These are phyloP conservation scores for Syzygium grande DNA, from an alignment of 345 rosid species.

Conservation along the genomic window DNA sequence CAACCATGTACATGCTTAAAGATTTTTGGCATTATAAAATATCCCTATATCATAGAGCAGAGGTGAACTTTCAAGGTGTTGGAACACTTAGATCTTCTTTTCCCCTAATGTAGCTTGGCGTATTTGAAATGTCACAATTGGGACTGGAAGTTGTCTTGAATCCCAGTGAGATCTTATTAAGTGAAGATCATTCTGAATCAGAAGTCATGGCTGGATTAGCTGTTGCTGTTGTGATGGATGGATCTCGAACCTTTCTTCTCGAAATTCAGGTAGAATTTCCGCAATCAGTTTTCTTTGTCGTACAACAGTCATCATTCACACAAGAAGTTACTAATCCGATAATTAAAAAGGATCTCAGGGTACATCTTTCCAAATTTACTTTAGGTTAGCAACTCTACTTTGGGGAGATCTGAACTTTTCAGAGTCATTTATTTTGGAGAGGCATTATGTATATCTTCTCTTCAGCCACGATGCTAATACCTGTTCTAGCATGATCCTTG, in stretches of 20 bases:
- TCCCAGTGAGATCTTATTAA: slow-evolving; percentile 78
- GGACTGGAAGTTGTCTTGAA: slow-evolving; percentile 74
- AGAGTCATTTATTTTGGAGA: not conserved
- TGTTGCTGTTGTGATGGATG: slow-evolving; percentile 86
- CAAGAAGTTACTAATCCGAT: not conserved
- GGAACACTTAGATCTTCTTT: not conserved
- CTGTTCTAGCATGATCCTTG: not conserved
- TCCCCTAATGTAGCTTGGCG: slow-evolving; percentile 65
- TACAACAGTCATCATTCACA: not conserved
- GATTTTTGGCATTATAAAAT: not conserved
- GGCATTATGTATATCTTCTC: not conserved
- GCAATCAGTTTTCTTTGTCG: not conserved
- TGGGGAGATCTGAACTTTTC: not conserved
- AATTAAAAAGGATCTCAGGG: not conserved
- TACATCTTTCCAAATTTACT: not conserved
- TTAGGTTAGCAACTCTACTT: not conserved
- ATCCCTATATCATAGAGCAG: not conserved
- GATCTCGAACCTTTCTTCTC: slow-evolving; percentile 76
- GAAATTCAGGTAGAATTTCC: slow-evolving; percentile 72
- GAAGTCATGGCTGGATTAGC: slow-evolving; percentile 88
- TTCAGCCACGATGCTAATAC: not conserved
- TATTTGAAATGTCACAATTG: slow-evolving; percentile 73
- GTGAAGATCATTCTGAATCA: slow-evolving; percentile 61
- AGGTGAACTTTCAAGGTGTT: not conserved
- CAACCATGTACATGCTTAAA: not conserved